Evolutionary conservation across 352 stramenopile species (phyloP).

Genomic region (Blastocystis sp.): DNA sequence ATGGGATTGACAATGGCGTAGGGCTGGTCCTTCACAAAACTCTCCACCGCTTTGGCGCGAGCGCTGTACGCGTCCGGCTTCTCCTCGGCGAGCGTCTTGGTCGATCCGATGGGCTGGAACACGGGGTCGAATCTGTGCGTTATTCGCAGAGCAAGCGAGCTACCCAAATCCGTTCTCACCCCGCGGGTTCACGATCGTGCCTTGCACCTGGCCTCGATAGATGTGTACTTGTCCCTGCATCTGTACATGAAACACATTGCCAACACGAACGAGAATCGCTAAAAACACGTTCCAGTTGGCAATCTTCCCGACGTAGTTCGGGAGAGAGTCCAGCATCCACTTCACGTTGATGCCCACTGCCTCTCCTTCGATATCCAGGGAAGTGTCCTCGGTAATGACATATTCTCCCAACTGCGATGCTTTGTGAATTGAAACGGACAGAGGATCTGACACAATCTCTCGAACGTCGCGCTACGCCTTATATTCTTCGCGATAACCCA

Average conservation of each 20-base stretch:
- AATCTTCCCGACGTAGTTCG: constrained; percentile 41
- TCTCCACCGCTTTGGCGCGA: constrained; percentile 63
- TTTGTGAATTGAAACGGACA: constrained; percentile 64
- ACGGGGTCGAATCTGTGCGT: constrained; percentile 54
- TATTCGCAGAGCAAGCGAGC: not conserved
- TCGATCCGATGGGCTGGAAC: constrained; percentile 27
- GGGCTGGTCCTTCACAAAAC: constrained; percentile 63
- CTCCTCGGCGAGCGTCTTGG: constrained; percentile 41
- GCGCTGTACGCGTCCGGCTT: constrained; percentile 50
- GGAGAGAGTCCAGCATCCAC: constrained; percentile 58
- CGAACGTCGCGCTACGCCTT: constrained; percentile 50
- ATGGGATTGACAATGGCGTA: constrained; percentile 70
- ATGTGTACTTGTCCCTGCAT: constrained; percentile 60
- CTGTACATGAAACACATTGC: not conserved
- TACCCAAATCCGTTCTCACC: constrained; percentile 67
- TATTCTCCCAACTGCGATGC: constrained; percentile 65
- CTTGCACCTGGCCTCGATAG: constrained; percentile 46
- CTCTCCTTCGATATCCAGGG: constrained; percentile 61
- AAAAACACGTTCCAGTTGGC: constrained; percentile 65
- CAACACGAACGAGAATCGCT: constrained; percentile 22
- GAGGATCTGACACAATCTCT: constrained; percentile 64
- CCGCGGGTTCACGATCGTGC: constrained; percentile 52
- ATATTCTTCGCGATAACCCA: not conserved
- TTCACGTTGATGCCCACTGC: constrained; percentile 63
- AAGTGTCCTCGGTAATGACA: constrained; percentile 64